Conservation (phyloP, 352 stramenopile species). For the Pythium graminicola region DNA sequence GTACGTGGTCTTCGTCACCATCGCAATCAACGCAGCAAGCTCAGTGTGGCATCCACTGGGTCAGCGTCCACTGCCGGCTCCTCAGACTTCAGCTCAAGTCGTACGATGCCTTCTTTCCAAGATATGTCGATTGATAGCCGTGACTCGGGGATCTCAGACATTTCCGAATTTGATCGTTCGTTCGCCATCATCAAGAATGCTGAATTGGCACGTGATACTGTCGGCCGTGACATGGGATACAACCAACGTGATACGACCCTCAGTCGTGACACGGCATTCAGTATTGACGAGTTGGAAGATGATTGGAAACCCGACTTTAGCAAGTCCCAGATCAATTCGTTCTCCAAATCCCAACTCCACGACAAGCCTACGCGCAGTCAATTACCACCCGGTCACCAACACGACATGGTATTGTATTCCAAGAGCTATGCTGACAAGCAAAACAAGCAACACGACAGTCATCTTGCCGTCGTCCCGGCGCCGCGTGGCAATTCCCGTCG, state of each 20-base stretch:
- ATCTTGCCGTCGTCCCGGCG: not conserved
- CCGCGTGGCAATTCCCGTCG: not conserved
- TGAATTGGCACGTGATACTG: not conserved
- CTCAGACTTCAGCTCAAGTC: conserved; percentile 9
- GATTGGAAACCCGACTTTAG: conserved; percentile 10
- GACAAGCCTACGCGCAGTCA: not conserved
- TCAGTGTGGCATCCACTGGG: conserved; percentile 9
- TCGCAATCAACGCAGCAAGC: conserved; percentile 5
- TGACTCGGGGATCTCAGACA: conserved; percentile 13
- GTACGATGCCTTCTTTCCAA: not conserved
- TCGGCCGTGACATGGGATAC: not conserved
- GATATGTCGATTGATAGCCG: conserved; percentile 11
- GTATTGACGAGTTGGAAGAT: conserved; percentile 11
- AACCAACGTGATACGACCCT: too few species aligned
- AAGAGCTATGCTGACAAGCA: not conserved
- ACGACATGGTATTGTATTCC: conserved; percentile 12
- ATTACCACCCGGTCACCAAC: not conserved
- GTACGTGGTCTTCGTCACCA: not conserved
- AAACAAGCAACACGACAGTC: not conserved
- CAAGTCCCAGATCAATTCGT: conserved; percentile 9
- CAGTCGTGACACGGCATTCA: conserved; percentile 14
- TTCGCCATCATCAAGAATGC: conserved; percentile 17
- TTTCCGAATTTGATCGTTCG: conserved; percentile 17
- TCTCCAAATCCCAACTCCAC: conserved; percentile 9
- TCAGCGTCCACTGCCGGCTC: conserved; percentile 1